Percentiles rank a stretch among this genome's conserved stretches.
Conservation (phyloP, 495 filamentous ascomycete genomes). For the Penicillium steckii region DNA sequence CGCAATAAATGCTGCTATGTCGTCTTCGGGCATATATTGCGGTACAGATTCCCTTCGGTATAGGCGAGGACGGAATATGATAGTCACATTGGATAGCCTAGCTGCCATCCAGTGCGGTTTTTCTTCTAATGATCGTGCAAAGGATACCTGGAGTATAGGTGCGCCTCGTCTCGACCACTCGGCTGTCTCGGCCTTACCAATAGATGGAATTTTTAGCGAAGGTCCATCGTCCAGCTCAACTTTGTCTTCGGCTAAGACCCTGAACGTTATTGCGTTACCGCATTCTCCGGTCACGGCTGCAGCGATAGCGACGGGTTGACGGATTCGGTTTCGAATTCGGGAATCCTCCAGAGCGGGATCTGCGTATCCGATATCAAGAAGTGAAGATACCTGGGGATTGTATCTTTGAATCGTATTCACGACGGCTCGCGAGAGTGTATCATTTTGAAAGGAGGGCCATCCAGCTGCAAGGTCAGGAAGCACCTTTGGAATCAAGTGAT, state of each 20-base stretch:
- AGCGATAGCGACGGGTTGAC: constrained; percentile 39
- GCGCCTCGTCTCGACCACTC: constrained; percentile 56
- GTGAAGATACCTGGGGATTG: constrained; percentile 38
- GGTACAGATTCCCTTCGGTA: constrained; percentile 33
- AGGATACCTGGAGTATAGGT: constrained; percentile 67
- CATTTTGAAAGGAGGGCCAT: constrained; percentile 29
- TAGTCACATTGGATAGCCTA: constrained; percentile 54
- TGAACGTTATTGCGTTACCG: constrained; percentile 41
- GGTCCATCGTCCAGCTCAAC: constrained; percentile 23
- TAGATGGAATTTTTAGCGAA: constrained; percentile 30
- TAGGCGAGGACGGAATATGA: constrained; percentile 58
- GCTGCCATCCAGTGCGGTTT: constrained; percentile 61
- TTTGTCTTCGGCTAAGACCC: constrained; percentile 33
- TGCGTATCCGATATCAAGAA: constrained; percentile 46
- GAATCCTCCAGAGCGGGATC: constrained; percentile 27
- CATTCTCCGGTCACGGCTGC: constrained; percentile 43
- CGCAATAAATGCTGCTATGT: constrained; percentile 1
- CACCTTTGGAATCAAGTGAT: constrained; percentile 22
- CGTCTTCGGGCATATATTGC: constrained; percentile 23
- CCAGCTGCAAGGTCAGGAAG: constrained; percentile 41
- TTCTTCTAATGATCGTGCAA: constrained; percentile 50
- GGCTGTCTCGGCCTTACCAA: constrained; percentile 39
- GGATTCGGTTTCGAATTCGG: too few relatives aligned
- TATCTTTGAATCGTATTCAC: constrained; percentile 27
- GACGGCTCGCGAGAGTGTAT: constrained; percentile 32